phyloP scores from a whole-genome alignment of 306 rosid genomes.

The Myrica gale region DNA sequence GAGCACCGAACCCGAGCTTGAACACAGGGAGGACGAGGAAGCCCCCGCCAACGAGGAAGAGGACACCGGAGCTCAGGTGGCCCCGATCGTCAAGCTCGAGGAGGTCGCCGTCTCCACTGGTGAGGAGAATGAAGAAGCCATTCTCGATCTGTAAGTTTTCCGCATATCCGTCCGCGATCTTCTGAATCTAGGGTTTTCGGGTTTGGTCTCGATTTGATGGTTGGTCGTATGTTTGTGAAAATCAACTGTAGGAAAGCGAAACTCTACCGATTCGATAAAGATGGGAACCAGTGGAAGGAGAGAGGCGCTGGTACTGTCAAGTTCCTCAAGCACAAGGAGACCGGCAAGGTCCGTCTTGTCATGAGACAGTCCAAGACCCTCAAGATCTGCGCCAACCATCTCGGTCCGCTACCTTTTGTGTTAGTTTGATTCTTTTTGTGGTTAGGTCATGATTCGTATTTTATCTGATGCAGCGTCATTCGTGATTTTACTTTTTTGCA shows the following conservation, averaged over 20 bases:
- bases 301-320: constrained; percentile 85
- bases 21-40: constrained; percentile 81
- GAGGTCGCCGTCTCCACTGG: constrained; percentile 75
- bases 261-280: constrained; percentile 90
- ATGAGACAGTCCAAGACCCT: constrained; percentile 89
- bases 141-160: constrained; percentile 69
- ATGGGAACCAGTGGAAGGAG: constrained; percentile 90
- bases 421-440: neutral
- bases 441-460: neutral
- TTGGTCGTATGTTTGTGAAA: constrained; percentile 7
- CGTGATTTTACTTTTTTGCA: constrained; percentile 21
- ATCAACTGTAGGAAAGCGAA: constrained; percentile 61
- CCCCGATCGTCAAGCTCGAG: constrained; percentile 89
- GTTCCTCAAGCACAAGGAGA: constrained; percentile 64
- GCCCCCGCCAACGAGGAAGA: constrained; percentile 83
- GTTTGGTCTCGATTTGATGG: neutral
- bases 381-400: constrained; percentile 94
- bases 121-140: constrained; percentile 69
- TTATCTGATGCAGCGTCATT: neutral
- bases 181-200: constrained; percentile 2
- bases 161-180: neutral
- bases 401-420: constrained; percentile 39
- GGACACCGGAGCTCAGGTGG: constrained; percentile 95
- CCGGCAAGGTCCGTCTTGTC: constrained; percentile 73
- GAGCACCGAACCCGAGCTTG: constrained; percentile 70